Evolutionary conservation across 169 alveolate genomes (phyloP), one percentile per base, ranked within the genome.

Genomic region (Cryptosporidium viatorum): DNA sequence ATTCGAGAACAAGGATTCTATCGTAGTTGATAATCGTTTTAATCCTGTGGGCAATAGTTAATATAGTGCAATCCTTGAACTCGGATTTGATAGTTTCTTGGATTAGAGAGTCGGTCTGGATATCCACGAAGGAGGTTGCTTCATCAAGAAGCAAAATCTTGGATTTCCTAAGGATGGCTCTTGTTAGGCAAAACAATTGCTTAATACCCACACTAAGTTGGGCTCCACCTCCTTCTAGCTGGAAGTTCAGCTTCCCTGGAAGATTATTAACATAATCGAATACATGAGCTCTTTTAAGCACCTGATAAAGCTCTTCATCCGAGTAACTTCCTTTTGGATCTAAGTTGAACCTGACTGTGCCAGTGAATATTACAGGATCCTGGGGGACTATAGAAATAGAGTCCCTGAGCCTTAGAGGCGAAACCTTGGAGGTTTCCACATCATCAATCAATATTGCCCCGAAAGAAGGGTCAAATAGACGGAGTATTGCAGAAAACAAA

Each of bases 41-140:
- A 3, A 95, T 94, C 52, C 97, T 91, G 84, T 96, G 97, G 26
- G 98, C 98, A 71, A 96, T 95, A 1, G 97, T 94, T 59, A 96
- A 84, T 69, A 94, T 93, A 8, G 97, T 96, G 29, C 96, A 93
- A 33, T 91, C 94, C 31, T 80, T 65, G 69, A 95, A 95, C 12
- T 93, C 92, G 48, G 85, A 52, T 59, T 84, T 86, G 37, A 93
- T 91, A 12, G 96, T 92, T 41, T 93, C 84, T 73, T 94, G 93
- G 3, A 94, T 94, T 37, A 94, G 70, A 35, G 85, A 62, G 69
- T 94, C 97, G 2, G 97, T 94, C 52, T 71, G 84, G 41, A 92
- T 91, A 71, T 94, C 96, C 14, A 94, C 93, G 33, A 91, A 93
- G 1, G 96, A 93, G 1, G 96, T 96, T 3, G 98, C 97, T 89